These are phyloP conservation scores for Forsythia suspensa DNA, from an alignment of 257 asterid genomes.

Conservation along the genomic window DNA sequence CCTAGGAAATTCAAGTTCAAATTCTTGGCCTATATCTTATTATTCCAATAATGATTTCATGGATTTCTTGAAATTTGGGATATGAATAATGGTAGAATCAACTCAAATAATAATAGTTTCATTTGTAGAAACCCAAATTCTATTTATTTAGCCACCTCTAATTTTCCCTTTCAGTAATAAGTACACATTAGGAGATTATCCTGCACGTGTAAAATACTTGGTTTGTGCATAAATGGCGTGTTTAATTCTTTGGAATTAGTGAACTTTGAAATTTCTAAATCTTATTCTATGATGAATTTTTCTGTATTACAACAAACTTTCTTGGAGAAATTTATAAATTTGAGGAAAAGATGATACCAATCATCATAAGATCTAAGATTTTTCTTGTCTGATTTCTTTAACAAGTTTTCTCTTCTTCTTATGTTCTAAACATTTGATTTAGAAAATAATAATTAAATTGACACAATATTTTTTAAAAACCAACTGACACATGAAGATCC, in stretches of 20 bases:
- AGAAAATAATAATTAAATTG: too few relatives aligned
- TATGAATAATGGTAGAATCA: conserved; percentile 20
- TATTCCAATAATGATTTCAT: conserved; percentile 23
- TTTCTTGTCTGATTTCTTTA: neutral
- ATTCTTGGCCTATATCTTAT: conserved; percentile 25
- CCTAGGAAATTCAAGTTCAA: conserved; percentile 28
- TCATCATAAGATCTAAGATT: neutral
- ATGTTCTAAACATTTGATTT: too few relatives aligned
- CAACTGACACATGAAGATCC: too few relatives aligned
- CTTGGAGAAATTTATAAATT: neutral
- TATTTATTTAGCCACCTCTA: conserved; percentile 26
- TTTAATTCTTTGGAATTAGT: conserved; percentile 10
- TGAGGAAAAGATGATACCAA: neutral
- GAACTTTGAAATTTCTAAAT: conserved; percentile 10
- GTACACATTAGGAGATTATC: neutral
- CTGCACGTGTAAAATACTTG: neutral
- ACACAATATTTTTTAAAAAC: too few relatives aligned
- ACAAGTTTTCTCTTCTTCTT: neutral
- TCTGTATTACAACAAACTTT: neutral
- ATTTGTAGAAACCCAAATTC: conserved; percentile 35
- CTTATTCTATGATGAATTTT: conserved; percentile 16
- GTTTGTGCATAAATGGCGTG: neutral
- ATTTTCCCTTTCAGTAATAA: conserved; percentile 38
- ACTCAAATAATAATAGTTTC: conserved; percentile 24
- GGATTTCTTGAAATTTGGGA: conserved; percentile 53